Evolutionary conservation across 2,329 filamentous ascomycete genomes (phyloP).

Genomic region (Taxawa tesnikishii): DNA sequence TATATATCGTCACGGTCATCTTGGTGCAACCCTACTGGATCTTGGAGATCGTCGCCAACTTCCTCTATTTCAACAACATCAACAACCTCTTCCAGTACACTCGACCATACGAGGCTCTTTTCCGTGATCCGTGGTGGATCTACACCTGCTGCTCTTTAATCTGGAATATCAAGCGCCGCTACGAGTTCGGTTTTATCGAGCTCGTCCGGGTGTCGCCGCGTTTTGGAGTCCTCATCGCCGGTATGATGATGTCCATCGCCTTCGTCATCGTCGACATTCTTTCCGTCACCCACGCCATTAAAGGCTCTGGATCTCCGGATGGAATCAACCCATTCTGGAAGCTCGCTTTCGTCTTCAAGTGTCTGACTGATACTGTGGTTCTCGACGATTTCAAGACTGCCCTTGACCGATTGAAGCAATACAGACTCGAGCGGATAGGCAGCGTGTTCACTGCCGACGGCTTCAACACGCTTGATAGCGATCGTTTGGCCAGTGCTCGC

Average conservation of each 20-base stretch:
- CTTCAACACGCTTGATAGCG: background rate
- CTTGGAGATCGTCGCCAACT: constrained; percentile 53
- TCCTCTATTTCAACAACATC: constrained; percentile 41
- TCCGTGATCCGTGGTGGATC: constrained; percentile 58
- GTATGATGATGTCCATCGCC: constrained; percentile 48
- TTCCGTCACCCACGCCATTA: constrained; percentile 37
- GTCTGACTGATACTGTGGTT: constrained; percentile 53
- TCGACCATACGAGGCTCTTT: constrained; percentile 43
- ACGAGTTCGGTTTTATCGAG: constrained; percentile 45
- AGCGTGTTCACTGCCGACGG: constrained; percentile 1
- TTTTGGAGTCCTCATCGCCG: constrained; percentile 48
- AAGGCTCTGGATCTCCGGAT: constrained; percentile 18
- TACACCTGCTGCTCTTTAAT: constrained; percentile 48
- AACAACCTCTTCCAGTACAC: constrained; percentile 27
- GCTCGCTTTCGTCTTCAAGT: constrained; percentile 53
- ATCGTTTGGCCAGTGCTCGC: background rate
- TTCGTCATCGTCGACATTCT: constrained; percentile 52
- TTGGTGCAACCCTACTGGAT: constrained; percentile 53
- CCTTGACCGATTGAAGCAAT: constrained; percentile 32
- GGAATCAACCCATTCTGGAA: constrained; percentile 59
- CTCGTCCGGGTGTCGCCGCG: constrained; percentile 50
- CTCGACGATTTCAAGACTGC: constrained; percentile 58
- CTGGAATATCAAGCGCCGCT: constrained; percentile 50
- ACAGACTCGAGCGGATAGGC: constrained; percentile 25
- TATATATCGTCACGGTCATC: constrained; percentile 48